Evolutionary conservation across 164 flowering plant species (phyloP), one percentile per base, ranked within the genome.

Genomic region (Annona squamosa): DNA sequence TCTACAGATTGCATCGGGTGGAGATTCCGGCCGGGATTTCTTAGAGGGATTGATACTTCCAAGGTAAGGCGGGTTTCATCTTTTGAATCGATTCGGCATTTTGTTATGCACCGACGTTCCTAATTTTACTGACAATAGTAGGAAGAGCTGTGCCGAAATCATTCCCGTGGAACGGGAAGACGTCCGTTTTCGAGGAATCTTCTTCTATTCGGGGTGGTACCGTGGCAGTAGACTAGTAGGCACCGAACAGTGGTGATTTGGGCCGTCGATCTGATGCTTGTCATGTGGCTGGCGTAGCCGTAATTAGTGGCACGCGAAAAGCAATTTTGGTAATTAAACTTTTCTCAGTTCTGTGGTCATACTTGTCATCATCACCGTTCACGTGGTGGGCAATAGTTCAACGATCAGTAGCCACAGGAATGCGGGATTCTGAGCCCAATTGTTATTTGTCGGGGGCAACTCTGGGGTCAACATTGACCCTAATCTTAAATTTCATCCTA

Each of bases 1-100:
- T 0, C 5, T 41, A 79, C 84, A 87, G 93, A 80, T 71, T 89
- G 93, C 74, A 52, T 81, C 42, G 81, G 84, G 46, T 75, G 82
- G 88, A 81, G 80, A 72, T 46, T 69, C 3, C 70, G 79, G 17
- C 66, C 75, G 5, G 56, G 47, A 10, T 43, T 87, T 76, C 82
- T 87, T 75, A 73, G 85, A 71, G 83, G 85, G 75, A 68, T 72
- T 47, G 87, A 83, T 71, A 4, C 83, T 26, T 81, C 86, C 41
- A 69, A 47, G 86, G 91, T 89, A 72, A 79, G 86, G 10, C 46
- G 2, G 41, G 26, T 26, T 65, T 57, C 73, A 26, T 10, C 46
- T 12, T 46, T 63, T 16, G 37, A 10, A n/a, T 7, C 46, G 48
- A 16, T 52, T 52, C 13, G 59, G 13, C 59, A 16, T 0, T 52